phyloP scores from a whole-genome alignment of 345 rosid genomes.

The Moricandia moricandioides region DNA sequence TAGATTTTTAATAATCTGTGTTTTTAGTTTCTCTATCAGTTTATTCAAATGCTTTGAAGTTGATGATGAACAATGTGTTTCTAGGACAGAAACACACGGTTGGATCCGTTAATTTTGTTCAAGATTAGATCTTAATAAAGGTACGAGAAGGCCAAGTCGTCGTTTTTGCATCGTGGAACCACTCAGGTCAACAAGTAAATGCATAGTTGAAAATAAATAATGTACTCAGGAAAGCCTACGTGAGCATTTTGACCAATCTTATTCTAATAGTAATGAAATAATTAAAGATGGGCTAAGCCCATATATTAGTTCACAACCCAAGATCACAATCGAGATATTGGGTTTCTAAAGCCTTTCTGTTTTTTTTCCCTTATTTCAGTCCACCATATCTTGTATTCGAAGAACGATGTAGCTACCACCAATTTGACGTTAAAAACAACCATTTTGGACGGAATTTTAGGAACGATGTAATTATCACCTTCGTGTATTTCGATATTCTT shows the following conservation, averaged over 20 bases:
- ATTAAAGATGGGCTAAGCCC: background rate
- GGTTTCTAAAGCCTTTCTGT: background rate
- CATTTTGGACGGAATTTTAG: background rate
- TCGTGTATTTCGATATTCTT: background rate
- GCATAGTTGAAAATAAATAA: background rate
- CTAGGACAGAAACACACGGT: background rate
- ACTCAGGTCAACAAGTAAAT: background rate
- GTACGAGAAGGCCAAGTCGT: background rate
- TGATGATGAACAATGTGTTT: constrained; percentile 6
- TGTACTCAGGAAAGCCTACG: background rate
- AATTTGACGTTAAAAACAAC: background rate
- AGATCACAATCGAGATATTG: background rate
- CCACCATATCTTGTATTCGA: background rate
- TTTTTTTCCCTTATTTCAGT: background rate
- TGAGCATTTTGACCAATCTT: background rate
- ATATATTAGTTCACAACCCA: background rate
- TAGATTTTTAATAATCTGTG: background rate
- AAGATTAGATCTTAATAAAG: background rate
- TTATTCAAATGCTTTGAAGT: background rate
- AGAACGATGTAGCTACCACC: background rate
- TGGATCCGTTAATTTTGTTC: background rate
- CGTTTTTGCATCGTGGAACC: background rate
- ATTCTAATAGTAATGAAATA: background rate
- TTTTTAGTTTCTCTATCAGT: background rate
- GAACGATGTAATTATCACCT: background rate